Percentiles rank a stretch among this genome's conserved stretches.
Conservation (phyloP, 164 flowering plant genomes). For the Vitis riparia region DNA sequence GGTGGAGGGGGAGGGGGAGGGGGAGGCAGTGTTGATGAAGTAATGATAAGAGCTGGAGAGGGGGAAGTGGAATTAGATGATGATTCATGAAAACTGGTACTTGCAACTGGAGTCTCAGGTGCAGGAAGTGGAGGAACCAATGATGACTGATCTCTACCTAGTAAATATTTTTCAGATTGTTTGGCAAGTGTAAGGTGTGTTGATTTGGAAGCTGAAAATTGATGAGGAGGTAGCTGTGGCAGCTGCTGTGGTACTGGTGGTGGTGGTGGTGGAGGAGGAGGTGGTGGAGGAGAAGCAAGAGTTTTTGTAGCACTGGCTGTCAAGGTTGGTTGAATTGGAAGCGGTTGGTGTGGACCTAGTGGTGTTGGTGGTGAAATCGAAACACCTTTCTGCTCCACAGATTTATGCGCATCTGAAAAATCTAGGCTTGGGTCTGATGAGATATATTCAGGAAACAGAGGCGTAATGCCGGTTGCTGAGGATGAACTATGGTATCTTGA, state of each 20-base stretch:
- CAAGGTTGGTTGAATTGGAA: slow-evolving; percentile 14
- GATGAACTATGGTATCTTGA: neutral
- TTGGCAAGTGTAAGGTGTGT: neutral
- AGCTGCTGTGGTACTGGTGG: neutral
- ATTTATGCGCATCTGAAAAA: slow-evolving; percentile 16
- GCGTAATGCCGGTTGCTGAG: neutral
- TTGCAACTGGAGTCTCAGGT: neutral
- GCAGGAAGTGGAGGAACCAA: neutral
- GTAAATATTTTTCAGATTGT: neutral
- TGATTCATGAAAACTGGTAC: neutral
- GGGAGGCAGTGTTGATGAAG: slow-evolving; percentile 26
- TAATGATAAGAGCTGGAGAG: slow-evolving; percentile 21
- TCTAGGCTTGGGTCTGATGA: slow-evolving; percentile 6
- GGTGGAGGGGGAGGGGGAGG: slow-evolving; percentile 29
- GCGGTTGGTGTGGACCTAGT: slow-evolving; percentile 7
- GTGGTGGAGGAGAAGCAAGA: slow-evolving; percentile 10
- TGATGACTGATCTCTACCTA: slow-evolving; percentile 2
- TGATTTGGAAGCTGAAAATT: slow-evolving; percentile 9
- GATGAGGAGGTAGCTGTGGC: slow-evolving; percentile 10
- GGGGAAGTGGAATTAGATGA: neutral
- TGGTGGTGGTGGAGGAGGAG: slow-evolving; percentile 21
- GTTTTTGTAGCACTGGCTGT: neutral
- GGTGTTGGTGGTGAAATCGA: slow-evolving; percentile 15
- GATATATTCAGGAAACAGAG: too few species aligned
- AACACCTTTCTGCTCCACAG: neutral